A percentile compares a stretch with the other conserved stretches of the same genome.
These are phyloP conservation scores for Stylosanthes scabra DNA, from an alignment of 331 rosid species.

Conservation along the genomic window DNA sequence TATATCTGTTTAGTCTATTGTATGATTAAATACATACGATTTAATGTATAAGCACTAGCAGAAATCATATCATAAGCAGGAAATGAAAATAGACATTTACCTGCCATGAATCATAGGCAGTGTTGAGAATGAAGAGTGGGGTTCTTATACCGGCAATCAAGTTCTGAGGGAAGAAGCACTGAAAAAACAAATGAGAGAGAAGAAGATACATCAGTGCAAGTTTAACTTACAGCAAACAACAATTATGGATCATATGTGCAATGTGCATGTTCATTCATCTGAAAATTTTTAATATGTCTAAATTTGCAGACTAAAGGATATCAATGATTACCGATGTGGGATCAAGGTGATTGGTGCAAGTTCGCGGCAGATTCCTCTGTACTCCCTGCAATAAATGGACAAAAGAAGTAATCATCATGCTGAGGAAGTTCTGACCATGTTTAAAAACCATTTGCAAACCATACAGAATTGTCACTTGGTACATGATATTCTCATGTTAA, in stretches of 20 bases:
- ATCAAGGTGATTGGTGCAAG: conserved; percentile 74
- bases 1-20: conserved; percentile 10
- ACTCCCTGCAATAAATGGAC: conserved; percentile 60
- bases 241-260: conserved; percentile 9
- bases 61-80: neutral
- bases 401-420: conserved; percentile 30
- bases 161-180: conserved; percentile 98
- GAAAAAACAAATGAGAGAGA: conserved; percentile 32
- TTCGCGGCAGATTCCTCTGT: conserved; percentile 58
- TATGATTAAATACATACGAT: neutral
- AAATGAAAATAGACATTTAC: conserved; percentile 40
- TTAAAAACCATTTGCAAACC: conserved; percentile 37
- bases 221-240: conserved; percentile 31
- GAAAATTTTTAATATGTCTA: conserved; percentile 24
- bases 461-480: neutral
- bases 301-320: conserved; percentile 22
- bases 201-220: neutral
- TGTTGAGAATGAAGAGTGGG: conserved; percentile 83
- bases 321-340: conserved; percentile 76
- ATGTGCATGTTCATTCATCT: conserved; percentile 30
- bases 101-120: conserved; percentile 96
- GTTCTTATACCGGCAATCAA: conserved; percentile 65
- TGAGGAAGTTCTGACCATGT: conserved; percentile 9
- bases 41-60: conserved; percentile 13
- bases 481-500: conserved; percentile 11